Conservation (phyloP, 805 yeast species). For the Huiozyma naganishii region DNA sequence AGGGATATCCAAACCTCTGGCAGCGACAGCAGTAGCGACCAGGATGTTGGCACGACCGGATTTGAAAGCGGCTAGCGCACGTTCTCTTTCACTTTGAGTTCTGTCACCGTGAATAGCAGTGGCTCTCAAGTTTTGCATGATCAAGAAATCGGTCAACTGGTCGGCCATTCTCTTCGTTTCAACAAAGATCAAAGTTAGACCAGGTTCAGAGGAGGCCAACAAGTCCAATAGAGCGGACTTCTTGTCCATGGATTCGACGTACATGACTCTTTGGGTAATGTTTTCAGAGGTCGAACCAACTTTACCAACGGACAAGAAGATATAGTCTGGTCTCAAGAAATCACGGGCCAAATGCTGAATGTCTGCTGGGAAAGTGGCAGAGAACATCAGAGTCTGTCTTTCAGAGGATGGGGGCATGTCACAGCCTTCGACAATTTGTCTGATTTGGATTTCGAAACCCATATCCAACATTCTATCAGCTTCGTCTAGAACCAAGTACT, state of each 20-base stretch:
- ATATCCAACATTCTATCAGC: slow-evolving; percentile 99
- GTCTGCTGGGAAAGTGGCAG: slow-evolving; percentile 98
- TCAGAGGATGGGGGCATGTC: slow-evolving; percentile 89
- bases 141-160: slow-evolving; percentile 81
- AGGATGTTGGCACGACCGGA: slow-evolving; percentile 83
- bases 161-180: slow-evolving; percentile 99
- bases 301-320: slow-evolving; percentile 95
- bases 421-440: slow-evolving; percentile 94
- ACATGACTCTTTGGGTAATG: slow-evolving; percentile 85
- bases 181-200: slow-evolving; percentile 88
- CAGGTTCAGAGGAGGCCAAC: slow-evolving; percentile 67
- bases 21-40: slow-evolving; percentile 99
- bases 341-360: slow-evolving; percentile 96
- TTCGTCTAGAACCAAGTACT: slow-evolving; percentile 92
- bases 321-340: slow-evolving; percentile 79
- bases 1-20: slow-evolving; percentile 99
- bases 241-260: slow-evolving; percentile 91
- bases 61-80: slow-evolving; percentile 90
- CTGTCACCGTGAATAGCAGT: slow-evolving; percentile 99
- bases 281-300: slow-evolving; percentile 99
- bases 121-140: slow-evolving; percentile 85
- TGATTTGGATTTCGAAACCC: slow-evolving; percentile 99
- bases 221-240: slow-evolving; percentile 83
- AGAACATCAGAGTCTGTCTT: slow-evolving; percentile 96
- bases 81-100: slow-evolving; percentile 94